Conservation (phyloP, 2,329 filamentous ascomycete genomes). For the Blastomyces percursus region DNA sequence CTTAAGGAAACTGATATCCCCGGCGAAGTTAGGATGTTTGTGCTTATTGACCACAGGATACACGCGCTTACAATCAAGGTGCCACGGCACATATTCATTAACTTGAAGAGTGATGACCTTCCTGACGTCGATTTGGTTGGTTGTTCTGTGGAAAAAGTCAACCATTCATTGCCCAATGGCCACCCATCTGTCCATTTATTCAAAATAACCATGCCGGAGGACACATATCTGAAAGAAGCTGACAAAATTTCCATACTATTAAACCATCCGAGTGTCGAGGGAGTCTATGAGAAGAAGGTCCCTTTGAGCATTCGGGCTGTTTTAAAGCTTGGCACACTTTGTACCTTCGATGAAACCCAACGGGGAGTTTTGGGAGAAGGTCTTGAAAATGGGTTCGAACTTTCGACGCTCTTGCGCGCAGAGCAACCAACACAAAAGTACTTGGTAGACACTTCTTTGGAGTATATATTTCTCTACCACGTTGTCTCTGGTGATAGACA, state of each 20-base stretch:
- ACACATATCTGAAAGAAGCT: conserved; percentile 72
- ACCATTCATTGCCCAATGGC: conserved; percentile 84
- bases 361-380: conserved; percentile 85
- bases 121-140: conserved; percentile 79
- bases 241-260: conserved; percentile 75
- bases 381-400: conserved; percentile 84
- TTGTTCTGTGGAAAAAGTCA: conserved; percentile 86
- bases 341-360: conserved; percentile 85
- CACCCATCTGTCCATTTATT: conserved; percentile 91
- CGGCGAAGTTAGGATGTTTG: conserved; percentile 76
- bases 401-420: conserved; percentile 60
- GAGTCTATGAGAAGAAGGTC: conserved; percentile 90
- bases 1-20: conserved; percentile 71
- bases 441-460: conserved; percentile 60
- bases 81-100: conserved; percentile 79
- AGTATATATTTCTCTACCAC: conserved; percentile 88
- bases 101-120: conserved; percentile 75
- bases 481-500: conserved; percentile 82
- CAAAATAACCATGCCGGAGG: conserved; percentile 81
- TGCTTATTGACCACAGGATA: conserved; percentile 86
- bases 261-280: conserved; percentile 88
- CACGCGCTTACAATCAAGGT: conserved; percentile 83
- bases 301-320: conserved; percentile 79
- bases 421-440: conserved; percentile 59
- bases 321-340: conserved; percentile 78